phyloP scores from a whole-genome alignment of 2,329 filamentous ascomycete genomes.

The Fusarium austroafricanum region DNA sequence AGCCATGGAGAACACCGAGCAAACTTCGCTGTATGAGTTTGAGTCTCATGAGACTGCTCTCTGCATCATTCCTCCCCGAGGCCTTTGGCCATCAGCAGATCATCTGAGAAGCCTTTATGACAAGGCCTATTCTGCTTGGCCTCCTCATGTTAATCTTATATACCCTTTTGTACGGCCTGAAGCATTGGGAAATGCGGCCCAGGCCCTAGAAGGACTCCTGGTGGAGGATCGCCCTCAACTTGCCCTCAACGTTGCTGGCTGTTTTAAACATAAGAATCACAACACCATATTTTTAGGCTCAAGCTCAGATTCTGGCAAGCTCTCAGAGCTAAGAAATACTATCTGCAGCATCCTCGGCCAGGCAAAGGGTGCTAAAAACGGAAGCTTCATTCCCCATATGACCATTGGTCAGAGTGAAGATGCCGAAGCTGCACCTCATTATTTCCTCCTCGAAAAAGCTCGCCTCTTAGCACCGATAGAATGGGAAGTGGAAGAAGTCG shows the following conservation, averaged over 20 bases:
- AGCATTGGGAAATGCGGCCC: constrained; percentile 57
- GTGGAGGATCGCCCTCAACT: constrained; percentile 39
- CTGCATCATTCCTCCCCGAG: constrained; percentile 66
- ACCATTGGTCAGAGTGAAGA: constrained; percentile 70
- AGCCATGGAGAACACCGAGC: constrained; percentile 25
- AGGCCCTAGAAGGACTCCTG: constrained; percentile 40
- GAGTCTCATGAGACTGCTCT: constrained; percentile 69
- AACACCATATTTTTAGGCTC: constrained; percentile 62
- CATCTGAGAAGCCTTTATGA: constrained; percentile 71
- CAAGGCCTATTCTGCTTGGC: constrained; percentile 70
- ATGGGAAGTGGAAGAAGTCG: constrained; percentile 62
- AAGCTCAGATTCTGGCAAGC: constrained; percentile 2
- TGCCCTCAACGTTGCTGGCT: constrained; percentile 55
- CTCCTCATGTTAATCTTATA: constrained; percentile 73
- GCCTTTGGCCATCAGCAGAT: constrained; percentile 62
- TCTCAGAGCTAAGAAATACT: constrained; percentile 51
- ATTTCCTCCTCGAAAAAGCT: constrained; percentile 65
- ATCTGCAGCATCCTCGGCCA: constrained; percentile 54
- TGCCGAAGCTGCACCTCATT: constrained; percentile 56
- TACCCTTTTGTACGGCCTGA: constrained; percentile 71
- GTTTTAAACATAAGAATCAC: constrained; percentile 62
- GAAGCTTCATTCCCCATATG: constrained; percentile 60
- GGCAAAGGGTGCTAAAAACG: constrained; percentile 6
- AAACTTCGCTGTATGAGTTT: constrained; percentile 14
- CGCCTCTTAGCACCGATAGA: constrained; percentile 58